A percentile compares a stretch with the other conserved stretches of the same genome.
phyloP scores from a whole-genome alignment of 2,329 filamentous ascomycete species.

The Alternaria gansuensis region DNA sequence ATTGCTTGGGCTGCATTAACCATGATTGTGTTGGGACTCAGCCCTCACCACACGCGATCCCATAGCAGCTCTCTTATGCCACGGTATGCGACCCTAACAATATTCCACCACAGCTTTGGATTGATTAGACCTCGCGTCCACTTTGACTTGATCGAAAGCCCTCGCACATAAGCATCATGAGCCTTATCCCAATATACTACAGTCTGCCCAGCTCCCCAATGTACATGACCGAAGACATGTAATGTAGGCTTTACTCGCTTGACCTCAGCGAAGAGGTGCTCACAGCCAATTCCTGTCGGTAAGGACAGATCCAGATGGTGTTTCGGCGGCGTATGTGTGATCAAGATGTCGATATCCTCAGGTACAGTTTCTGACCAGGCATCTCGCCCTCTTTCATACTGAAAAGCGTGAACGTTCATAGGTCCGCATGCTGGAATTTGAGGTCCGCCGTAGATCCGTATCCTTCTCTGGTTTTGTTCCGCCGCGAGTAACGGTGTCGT shows the following conservation, averaged over 20 bases:
- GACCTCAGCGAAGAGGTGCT: slow-evolving; percentile 73
- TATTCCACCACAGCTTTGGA: slow-evolving; percentile 60
- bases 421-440: slow-evolving; percentile 79
- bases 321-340: slow-evolving; percentile 83
- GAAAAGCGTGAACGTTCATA: slow-evolving; percentile 75
- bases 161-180: slow-evolving; percentile 75
- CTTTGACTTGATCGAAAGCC: slow-evolving; percentile 58
- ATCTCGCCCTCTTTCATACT: slow-evolving; percentile 71
- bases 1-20: slow-evolving; percentile 69
- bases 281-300: slow-evolving; percentile 72
- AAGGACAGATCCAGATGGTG: slow-evolving; percentile 71
- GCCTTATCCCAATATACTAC: slow-evolving; percentile 77
- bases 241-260: slow-evolving; percentile 77
- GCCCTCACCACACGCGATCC: slow-evolving; percentile 67
- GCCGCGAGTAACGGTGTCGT: slow-evolving; percentile 36
- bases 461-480: slow-evolving; percentile 54
- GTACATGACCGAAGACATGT: slow-evolving; percentile 87
- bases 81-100: slow-evolving; percentile 61
- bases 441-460: slow-evolving; percentile 82
- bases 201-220: slow-evolving; percentile 76
- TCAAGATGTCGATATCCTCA: slow-evolving; percentile 75
- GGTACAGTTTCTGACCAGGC: slow-evolving; percentile 79
- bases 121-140: slow-evolving; percentile 52
- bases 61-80: slow-evolving; percentile 67
- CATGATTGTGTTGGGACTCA: slow-evolving; percentile 62